Base-by-base conservation (phyloP, 495 filamentous ascomycete species). In the Polyplosphaeria fusca region DNA sequence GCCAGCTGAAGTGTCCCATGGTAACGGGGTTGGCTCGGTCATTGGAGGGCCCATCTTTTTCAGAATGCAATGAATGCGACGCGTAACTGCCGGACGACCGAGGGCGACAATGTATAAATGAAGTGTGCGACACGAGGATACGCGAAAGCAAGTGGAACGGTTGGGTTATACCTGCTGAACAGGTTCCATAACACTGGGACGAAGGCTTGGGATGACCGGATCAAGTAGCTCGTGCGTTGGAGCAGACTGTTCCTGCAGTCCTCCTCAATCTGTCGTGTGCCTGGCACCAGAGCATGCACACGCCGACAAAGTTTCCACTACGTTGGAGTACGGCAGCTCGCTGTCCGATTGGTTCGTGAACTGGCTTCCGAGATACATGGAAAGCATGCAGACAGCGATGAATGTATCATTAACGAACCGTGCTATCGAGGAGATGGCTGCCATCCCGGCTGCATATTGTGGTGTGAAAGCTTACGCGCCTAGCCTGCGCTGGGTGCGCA, bases 1-100 rank as follows among this genome's bases (percentile, higher is more conserved):
- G 13, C 27, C 52, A 22, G n/a, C 38, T 27, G 50, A 23, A 2
- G 38, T 44, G 24, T 54, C 23, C 38, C 38, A 54, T 18, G 47
- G 47, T 11, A 50, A 35, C 14, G 30, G 30, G 4, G 16, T 27
- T 23, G 5, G 5, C 24, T 23, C 44, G 12, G 24, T 5, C 44
- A 47, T 47, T 11, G 24, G 5, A 4, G 24, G 16, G 16, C 11
- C 19, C 24, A 47, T 47, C 18, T 27, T 23, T 7, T n/a, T 9
- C 32, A n/a, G n/a, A 37, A 37, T 9, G 32, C 32, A 9, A 37
- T 37, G 32, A 9, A 9, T 37, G 30, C 30, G 14, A 35, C 7
- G 14, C 14, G 14, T 7, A 35, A 14, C 7, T 35, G 7, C 30
- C 30, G 30, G 30, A 14, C 14, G 30, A 35, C 30, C 30, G 30